A percentile compares a stretch with the other conserved stretches of the same genome.
These are phyloP conservation scores for Plenodomus biglobosus DNA, from an alignment of 2,329 filamentous ascomycete species.

Conservation along the genomic window DNA sequence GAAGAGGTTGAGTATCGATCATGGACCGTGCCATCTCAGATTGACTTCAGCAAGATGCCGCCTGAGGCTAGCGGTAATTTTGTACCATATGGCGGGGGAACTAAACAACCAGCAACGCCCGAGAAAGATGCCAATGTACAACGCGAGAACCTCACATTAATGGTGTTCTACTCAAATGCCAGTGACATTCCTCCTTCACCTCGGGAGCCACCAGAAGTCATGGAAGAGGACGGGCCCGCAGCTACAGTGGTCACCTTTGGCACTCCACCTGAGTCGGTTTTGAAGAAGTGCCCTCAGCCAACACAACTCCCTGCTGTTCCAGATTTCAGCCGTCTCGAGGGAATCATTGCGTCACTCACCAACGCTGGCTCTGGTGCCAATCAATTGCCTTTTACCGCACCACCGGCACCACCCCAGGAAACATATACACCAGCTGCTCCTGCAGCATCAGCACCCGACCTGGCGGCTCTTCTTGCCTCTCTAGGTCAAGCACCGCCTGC, in stretches of 20 bases:
- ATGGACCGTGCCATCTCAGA: constrained; percentile 37
- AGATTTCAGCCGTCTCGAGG: constrained; percentile 32
- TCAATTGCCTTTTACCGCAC: constrained; percentile 9
- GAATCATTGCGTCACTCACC: constrained; percentile 33
- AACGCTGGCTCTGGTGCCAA: constrained; percentile 8
- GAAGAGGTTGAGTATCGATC: constrained; percentile 40
- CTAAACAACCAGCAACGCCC: constrained; percentile 42
- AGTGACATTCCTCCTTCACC: constrained; percentile 52
- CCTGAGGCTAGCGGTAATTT: constrained; percentile 49
- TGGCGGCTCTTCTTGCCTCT: constrained; percentile 32
- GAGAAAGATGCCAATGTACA: constrained; percentile 49
- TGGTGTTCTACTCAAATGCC: constrained; percentile 50
- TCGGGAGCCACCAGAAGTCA: constrained; percentile 47
- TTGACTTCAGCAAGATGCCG: constrained; percentile 50
- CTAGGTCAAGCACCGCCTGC: constrained; percentile 21
- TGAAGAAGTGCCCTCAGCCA: constrained; percentile 26
- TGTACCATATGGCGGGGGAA: constrained; percentile 49
- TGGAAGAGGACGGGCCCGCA: constrained; percentile 14
- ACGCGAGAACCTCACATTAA: constrained; percentile 50
- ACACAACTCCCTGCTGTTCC: constrained; percentile 12
- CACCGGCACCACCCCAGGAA: constrained; percentile 15
- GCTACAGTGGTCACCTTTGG: constrained; percentile 44
- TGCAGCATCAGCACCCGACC: constrained; percentile 23
- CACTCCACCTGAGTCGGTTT: constrained; percentile 30
- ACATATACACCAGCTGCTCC: constrained; percentile 24